phyloP scores from a whole-genome alignment of 2,329 filamentous ascomycete genomes.

The Phaeosphaeriaceae sp. region DNA sequence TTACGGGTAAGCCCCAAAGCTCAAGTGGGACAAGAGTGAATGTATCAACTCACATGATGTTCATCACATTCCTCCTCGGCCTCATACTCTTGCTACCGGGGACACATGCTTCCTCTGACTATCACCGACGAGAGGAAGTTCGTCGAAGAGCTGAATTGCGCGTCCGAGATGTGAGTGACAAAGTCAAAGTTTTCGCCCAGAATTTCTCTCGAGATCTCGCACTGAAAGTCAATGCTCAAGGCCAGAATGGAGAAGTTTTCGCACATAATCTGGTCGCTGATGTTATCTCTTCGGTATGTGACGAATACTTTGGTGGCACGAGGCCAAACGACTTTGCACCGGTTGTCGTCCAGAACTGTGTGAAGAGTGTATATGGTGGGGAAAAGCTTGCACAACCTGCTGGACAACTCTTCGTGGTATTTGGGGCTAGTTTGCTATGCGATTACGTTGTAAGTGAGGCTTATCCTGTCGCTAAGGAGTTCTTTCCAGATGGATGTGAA shows the following conservation, averaged over 20 bases:
- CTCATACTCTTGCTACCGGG: constrained; percentile 16
- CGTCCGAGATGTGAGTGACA: constrained; percentile 23
- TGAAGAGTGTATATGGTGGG: constrained; percentile 25
- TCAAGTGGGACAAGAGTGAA: background rate
- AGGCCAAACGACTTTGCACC: constrained; percentile 18
- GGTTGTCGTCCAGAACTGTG: constrained; percentile 17
- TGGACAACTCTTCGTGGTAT: constrained; percentile 23
- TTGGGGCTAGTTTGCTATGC: constrained; percentile 29
- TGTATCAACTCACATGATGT: constrained; percentile 8
- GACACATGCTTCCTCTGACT: constrained; percentile 7
- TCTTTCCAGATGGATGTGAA: constrained; percentile 22
- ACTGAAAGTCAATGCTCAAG: constrained; percentile 17
- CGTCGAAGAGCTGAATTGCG: constrained; percentile 13
- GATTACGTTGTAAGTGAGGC: constrained; percentile 26
- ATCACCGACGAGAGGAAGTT: constrained; percentile 3
- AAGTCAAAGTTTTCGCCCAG: constrained; percentile 20
- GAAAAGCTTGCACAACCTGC: constrained; percentile 16
- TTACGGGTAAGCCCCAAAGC: constrained; percentile 6
- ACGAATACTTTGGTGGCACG: constrained; percentile 19
- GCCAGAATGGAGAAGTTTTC: constrained; percentile 22
- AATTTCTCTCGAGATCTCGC: constrained; percentile 18
- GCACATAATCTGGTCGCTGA: constrained; percentile 26
- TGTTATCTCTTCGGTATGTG: constrained; percentile 25
- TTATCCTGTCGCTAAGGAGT: constrained; percentile 25
- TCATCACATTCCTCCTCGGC: constrained; percentile 15